phyloP scores from a whole-genome alignment of 495 filamentous ascomycete genomes.

The Umbilicaria muhlenbergii region DNA sequence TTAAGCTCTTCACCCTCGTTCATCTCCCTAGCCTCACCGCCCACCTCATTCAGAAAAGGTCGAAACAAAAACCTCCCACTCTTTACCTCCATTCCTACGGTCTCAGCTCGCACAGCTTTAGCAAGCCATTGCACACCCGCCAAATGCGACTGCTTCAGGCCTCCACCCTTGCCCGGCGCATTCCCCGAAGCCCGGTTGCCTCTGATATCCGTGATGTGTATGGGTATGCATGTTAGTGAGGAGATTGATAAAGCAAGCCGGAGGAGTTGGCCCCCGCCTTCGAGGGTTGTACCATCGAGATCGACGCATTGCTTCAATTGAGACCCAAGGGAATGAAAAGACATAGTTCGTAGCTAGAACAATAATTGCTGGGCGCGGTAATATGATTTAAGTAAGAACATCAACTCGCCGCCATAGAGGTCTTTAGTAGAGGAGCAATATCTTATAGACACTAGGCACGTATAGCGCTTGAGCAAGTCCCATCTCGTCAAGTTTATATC shows the following conservation, averaged over 20 bases:
- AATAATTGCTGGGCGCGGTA: too few relatives aligned
- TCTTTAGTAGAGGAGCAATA: too few relatives aligned
- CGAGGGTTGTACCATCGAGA: conserved; percentile 57
- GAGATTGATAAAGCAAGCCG: conserved; percentile 56
- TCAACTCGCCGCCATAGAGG: too few relatives aligned
- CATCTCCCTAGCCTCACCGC: too few relatives aligned
- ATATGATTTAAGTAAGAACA: too few relatives aligned
- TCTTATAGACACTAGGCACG: too few relatives aligned
- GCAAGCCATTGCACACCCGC: conserved; percentile 52
- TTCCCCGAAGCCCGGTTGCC: conserved; percentile 36
- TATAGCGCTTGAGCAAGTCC: too few relatives aligned
- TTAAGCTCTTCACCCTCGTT: too few relatives aligned
- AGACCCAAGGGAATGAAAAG: too few relatives aligned
- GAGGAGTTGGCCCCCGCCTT: conserved; percentile 75
- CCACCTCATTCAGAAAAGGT: conserved; percentile 2
- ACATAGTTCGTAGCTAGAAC: too few relatives aligned
- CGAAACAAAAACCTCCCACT: conserved; percentile 23
- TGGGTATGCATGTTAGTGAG: conserved; percentile 44
- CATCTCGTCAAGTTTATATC: too few relatives aligned
- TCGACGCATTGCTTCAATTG: conserved; percentile 9
- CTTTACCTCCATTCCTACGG: conserved; percentile 14
- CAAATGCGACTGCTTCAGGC: conserved; percentile 64
- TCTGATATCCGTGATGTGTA: conserved; percentile 53
- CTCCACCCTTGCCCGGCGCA: conserved; percentile 24
- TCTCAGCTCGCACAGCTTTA: conserved; percentile 39